Conservation (phyloP, 441 rosid genomes). For the Flueggea neowawraea region DNA sequence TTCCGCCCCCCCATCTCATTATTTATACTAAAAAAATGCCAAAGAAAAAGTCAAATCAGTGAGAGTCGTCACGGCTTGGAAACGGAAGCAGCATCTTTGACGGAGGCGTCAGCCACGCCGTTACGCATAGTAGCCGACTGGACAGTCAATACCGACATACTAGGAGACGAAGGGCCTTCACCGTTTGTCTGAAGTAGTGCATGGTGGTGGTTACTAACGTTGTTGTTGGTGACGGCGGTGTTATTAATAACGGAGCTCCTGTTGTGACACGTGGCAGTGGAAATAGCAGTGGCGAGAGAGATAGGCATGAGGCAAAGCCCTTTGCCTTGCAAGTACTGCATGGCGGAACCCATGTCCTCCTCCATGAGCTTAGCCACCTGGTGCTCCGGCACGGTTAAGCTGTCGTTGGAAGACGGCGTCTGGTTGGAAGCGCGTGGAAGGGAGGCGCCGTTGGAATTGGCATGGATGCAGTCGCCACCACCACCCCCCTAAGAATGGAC, state of each 20-base stretch:
- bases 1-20: no score
- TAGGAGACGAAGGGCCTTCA: constrained; percentile 66
- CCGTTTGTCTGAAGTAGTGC: constrained; percentile 32
- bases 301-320: constrained; percentile 98
- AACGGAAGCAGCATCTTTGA: constrained; percentile 63
- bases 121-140: constrained; percentile 57
- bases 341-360: constrained; percentile 96
- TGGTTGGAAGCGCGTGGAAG: constrained; percentile 21
- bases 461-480: neutral
- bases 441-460: constrained; percentile 22
- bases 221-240: constrained; percentile 16
- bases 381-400: constrained; percentile 51
- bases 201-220: constrained; percentile 6
- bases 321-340: constrained; percentile 94
- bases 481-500: neutral
- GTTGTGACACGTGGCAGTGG: constrained; percentile 62
- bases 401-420: constrained; percentile 27
- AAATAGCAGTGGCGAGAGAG: constrained; percentile 79
- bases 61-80: constrained; percentile 65
- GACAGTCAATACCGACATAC: constrained; percentile 66
- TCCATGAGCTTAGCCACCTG: constrained; percentile 96
- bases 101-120: constrained; percentile 38
- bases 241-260: constrained; percentile 1
- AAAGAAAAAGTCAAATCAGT: constrained; percentile 5
- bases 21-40: neutral